phyloP scores from a whole-genome alignment of 148 eudicot genomes.

The Dianthus caryophyllus region DNA sequence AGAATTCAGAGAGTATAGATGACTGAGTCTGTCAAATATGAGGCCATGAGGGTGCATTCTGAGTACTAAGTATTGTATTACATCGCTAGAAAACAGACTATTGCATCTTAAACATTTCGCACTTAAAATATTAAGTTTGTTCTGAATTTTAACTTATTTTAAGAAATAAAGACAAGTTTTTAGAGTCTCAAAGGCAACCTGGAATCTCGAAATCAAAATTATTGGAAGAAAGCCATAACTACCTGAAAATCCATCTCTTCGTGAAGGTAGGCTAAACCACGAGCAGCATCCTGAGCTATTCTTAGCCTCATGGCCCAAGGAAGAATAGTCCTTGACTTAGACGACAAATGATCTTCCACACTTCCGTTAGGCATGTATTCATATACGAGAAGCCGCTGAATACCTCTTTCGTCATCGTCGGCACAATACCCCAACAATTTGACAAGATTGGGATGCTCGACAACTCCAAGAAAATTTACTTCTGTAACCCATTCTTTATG shows the following conservation, averaged over 20 bases:
- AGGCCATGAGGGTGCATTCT: not conserved
- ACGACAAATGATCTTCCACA: conserved; percentile 78
- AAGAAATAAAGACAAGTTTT: not conserved
- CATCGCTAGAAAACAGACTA: not conserved
- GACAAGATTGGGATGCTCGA: conserved; percentile 91
- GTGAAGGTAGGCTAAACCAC: conserved; percentile 84
- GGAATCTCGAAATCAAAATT: not conserved
- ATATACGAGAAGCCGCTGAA: conserved; percentile 80
- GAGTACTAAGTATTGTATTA: not conserved
- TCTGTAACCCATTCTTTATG: conserved; percentile 98
- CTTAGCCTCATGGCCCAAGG: conserved; percentile 81
- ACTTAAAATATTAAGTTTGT: too few species aligned
- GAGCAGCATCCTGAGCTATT: conserved; percentile 89
- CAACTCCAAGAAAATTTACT: conserved; percentile 86
- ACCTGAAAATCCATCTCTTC: conserved; percentile 98
- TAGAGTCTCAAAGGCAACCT: not conserved
- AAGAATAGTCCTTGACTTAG: conserved; percentile 47
- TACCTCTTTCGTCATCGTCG: conserved; percentile 96
- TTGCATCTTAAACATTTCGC: not conserved
- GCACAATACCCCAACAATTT: conserved; percentile 88
- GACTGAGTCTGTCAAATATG: not conserved
- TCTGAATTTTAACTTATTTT: too few species aligned
- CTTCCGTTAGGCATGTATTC: conserved; percentile 92
- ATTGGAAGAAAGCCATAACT: not conserved
- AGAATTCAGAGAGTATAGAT: not conserved